phyloP scores from a whole-genome alignment of 2,329 filamentous ascomycete species.

The Talaromyces sp. region DNA sequence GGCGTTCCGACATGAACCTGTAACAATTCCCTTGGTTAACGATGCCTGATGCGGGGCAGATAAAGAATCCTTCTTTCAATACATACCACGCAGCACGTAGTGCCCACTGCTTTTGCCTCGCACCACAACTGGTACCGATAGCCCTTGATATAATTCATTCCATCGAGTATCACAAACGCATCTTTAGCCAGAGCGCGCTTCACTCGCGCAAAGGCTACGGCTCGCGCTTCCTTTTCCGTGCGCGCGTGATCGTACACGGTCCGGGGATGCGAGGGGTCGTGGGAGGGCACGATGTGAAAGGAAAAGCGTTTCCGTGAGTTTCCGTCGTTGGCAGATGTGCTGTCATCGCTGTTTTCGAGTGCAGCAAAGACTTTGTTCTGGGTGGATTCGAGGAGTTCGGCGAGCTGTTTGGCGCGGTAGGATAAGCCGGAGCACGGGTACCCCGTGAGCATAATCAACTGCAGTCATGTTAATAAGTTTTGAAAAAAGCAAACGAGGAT shows the following conservation, averaged over 20 bases:
- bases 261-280: constrained; percentile 39
- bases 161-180: constrained; percentile 58
- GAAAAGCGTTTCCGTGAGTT: constrained; percentile 38
- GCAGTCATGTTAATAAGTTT: constrained; percentile 6
- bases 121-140: constrained; percentile 63
- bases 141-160: constrained; percentile 64
- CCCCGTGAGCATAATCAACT: constrained; percentile 58
- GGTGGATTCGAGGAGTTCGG: constrained; percentile 42
- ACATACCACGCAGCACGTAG: constrained; percentile 56
- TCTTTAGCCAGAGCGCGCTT: constrained; percentile 53
- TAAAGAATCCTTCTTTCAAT: not conserved
- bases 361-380: constrained; percentile 40
- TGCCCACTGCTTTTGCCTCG: constrained; percentile 58
- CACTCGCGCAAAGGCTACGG: constrained; percentile 55
- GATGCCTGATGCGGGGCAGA: not conserved
- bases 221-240: constrained; percentile 59
- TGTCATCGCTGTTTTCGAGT: constrained; percentile 1
- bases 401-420: constrained; percentile 53
- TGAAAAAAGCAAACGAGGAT: not conserved
- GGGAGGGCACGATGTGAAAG: constrained; percentile 33
- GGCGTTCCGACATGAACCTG: constrained; percentile 55
- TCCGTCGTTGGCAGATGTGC: not conserved
- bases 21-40: not conserved
- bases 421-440: constrained; percentile 61
- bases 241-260: constrained; percentile 52